phyloP scores from a whole-genome alignment of 768 basidiomycete species.

The Rhodotorula toruloides region DNA sequence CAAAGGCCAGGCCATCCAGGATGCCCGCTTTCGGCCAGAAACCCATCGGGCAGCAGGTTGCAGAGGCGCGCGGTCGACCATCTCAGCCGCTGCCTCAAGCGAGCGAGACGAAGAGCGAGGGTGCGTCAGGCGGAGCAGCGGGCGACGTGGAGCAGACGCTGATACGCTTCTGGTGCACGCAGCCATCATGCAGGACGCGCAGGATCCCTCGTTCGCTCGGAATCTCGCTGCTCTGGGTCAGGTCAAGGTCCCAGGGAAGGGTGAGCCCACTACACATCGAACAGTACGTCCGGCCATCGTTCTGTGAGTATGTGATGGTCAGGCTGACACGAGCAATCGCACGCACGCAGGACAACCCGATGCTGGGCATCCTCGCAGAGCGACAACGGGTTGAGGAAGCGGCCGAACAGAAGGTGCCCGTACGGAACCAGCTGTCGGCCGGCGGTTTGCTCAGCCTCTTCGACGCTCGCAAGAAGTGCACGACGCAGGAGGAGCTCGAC shows the following conservation, averaged over 20 bases:
- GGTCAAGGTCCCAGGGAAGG: conserved; percentile 57
- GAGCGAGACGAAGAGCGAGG: conserved; percentile 52
- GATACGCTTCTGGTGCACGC: neutral
- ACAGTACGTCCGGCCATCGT: neutral
- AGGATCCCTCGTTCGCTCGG: conserved; percentile 65
- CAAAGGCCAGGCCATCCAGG: conserved; percentile 6
- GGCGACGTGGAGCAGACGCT: neutral
- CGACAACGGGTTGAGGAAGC: conserved; percentile 44
- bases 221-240: conserved; percentile 63
- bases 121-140: neutral
- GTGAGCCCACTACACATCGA: neutral
- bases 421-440: conserved; percentile 57
- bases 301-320: neutral
- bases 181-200: conserved; percentile 64
- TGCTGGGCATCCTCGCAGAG: conserved; percentile 55
- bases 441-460: conserved; percentile 57
- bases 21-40: neutral
- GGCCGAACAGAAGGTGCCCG: conserved; percentile 47
- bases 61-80: neutral
- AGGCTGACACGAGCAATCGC: neutral
- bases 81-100: conserved; percentile 42
- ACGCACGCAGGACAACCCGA: conserved; percentile 43
- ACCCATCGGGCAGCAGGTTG: conserved; percentile 4
- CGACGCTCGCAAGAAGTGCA: conserved; percentile 58
- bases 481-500: conserved; percentile 51